These are phyloP conservation scores for Geotrichum restrictum DNA, from an alignment of 1,139 yeast species.

Conservation along the genomic window DNA sequence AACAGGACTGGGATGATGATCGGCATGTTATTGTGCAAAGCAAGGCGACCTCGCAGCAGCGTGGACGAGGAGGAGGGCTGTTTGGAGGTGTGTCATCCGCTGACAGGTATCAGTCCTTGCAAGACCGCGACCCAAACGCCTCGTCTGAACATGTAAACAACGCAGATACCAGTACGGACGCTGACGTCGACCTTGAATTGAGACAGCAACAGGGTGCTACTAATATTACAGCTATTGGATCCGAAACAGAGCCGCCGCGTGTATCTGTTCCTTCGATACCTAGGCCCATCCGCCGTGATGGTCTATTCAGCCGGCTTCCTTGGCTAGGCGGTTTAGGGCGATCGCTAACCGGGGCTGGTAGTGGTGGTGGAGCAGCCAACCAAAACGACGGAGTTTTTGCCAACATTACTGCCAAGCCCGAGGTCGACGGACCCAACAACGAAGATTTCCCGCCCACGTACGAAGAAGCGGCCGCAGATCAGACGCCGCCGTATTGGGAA, in stretches of 20 bases:
- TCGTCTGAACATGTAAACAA: too few relatives aligned
- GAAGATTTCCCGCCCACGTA: slow-evolving; percentile 78
- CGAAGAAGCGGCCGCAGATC: slow-evolving; percentile 92
- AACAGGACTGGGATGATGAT: slow-evolving; percentile 28
- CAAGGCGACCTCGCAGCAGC: slow-evolving; percentile 8
- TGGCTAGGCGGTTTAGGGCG: neutral
- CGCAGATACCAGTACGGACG: too few relatives aligned
- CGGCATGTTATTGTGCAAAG: slow-evolving; percentile 22
- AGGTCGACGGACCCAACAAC: slow-evolving; percentile 40
- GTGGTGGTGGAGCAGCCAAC: too few relatives aligned
- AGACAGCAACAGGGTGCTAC: neutral
- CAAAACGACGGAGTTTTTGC: slow-evolving; percentile 86
- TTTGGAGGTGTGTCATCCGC: slow-evolving; percentile 5
- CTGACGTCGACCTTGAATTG: too few relatives aligned
- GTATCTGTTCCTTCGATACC: slow-evolving; percentile 13
- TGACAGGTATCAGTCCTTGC: slow-evolving; percentile 17
- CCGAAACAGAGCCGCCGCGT: too few relatives aligned
- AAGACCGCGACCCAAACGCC: slow-evolving; percentile 9
- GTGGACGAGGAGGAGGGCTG: neutral
- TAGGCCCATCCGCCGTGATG: slow-evolving; percentile 16
- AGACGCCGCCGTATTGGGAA: slow-evolving; percentile 97
- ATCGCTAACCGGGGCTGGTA: slow-evolving; percentile 40
- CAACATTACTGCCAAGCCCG: slow-evolving; percentile 75
- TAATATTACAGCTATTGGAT: neutral
- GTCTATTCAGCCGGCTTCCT: slow-evolving; percentile 16